Evolutionary conservation across 2,329 filamentous ascomycete species (phyloP).

Genomic region (Cercospora sp.): DNA sequence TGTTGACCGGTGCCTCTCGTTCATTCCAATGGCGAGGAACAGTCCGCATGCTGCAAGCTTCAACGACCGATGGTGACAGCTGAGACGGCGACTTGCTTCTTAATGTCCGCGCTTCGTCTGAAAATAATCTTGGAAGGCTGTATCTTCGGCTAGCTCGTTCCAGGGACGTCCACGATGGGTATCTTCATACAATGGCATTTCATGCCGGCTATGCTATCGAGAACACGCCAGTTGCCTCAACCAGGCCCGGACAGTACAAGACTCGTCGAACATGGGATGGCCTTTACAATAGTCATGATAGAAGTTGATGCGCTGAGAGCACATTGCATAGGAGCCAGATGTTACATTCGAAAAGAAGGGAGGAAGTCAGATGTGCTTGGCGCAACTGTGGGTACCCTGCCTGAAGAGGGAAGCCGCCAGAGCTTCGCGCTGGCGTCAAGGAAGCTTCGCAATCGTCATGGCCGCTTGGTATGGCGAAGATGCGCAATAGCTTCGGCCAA

Average conservation of each 20-base stretch:
- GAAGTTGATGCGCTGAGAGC: background rate
- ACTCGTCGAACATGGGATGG: background rate
- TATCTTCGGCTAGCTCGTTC: background rate
- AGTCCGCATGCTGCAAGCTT: background rate
- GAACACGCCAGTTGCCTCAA: background rate
- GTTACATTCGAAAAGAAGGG: background rate
- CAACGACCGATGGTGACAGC: background rate
- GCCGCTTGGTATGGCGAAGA: constrained; percentile 24
- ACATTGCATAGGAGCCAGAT: background rate
- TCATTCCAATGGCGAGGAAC: background rate
- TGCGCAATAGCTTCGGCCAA: constrained; percentile 26
- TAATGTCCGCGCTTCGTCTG: background rate
- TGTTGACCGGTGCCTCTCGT: background rate
- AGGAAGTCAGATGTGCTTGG: constrained; percentile 3
- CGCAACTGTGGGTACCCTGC: background rate
- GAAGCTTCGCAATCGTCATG: constrained; percentile 14
- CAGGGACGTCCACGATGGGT: background rate
- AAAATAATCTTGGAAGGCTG: background rate
- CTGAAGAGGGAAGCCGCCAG: constrained; percentile 3
- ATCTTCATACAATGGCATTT: background rate
- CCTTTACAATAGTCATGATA: background rate
- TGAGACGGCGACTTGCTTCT: background rate
- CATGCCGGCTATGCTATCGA: background rate
- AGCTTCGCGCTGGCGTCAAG: constrained; percentile 3
- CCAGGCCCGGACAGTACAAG: background rate